Conservation (phyloP, 805 yeast genomes). For the Candida endomychidarum region DNA sequence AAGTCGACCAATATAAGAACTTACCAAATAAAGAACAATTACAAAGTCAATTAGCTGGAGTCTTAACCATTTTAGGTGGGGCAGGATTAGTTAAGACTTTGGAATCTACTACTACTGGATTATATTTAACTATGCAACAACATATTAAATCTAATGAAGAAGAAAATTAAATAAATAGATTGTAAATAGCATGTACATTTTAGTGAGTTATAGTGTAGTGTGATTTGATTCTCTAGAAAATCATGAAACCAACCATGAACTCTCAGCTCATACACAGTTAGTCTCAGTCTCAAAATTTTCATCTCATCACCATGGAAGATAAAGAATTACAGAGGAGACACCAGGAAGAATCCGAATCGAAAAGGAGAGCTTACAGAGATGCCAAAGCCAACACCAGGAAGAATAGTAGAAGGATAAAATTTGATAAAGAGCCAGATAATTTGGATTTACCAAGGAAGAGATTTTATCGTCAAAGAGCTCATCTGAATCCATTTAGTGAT, state of each 20-base stretch:
- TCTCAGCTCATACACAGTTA: too few relatives aligned
- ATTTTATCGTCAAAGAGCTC: constrained; percentile 94
- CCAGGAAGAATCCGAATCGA: constrained; percentile 33
- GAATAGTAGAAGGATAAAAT: constrained; percentile 43
- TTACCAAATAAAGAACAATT: constrained; percentile 71
- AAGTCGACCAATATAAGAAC: constrained; percentile 63
- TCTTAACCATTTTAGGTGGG: constrained; percentile 83
- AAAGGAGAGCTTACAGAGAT: constrained; percentile 51
- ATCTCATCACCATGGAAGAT: constrained; percentile 10
- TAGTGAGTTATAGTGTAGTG: too few relatives aligned
- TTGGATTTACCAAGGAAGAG: constrained; percentile 74
- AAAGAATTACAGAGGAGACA: constrained; percentile 21
- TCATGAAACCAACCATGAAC: too few relatives aligned
- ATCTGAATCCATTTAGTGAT: constrained; percentile 95
- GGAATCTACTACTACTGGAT: constrained; percentile 61
- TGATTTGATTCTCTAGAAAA: too few relatives aligned
- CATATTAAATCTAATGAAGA: constrained; percentile 13
- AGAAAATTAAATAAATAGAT: constrained; percentile 7
- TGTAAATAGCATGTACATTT: not conserved
- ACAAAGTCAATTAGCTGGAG: constrained; percentile 80
- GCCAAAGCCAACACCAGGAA: constrained; percentile 29
- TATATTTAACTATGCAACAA: constrained; percentile 74
- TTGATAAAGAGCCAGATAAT: constrained; percentile 29
- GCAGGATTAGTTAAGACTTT: constrained; percentile 84
- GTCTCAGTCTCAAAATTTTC: constrained; percentile 10